A percentile compares a stretch with the other conserved stretches of the same genome.
Evolutionary conservation across 1,139 yeast genomes (phyloP).

Genomic region (Magnusiomyces suaveolens): DNA sequence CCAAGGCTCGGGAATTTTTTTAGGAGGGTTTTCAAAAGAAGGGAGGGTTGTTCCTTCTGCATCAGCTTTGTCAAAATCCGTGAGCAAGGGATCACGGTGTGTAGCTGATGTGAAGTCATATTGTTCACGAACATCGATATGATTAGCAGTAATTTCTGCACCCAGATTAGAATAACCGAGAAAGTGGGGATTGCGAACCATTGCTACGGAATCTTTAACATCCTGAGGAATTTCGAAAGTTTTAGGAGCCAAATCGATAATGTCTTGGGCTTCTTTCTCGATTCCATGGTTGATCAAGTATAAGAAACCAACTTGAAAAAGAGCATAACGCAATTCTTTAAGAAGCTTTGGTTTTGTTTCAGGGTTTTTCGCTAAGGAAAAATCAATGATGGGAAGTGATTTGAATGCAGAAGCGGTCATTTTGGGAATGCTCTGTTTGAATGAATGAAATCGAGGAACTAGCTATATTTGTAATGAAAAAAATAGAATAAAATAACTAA

Average conservation of each 20-base stretch:
- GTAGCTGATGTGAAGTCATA: conserved; percentile 57
- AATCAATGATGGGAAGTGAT: conserved; percentile 28
- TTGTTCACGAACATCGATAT: conserved; percentile 59
- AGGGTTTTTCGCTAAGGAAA: conserved; percentile 30
- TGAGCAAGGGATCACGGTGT: conserved; percentile 25
- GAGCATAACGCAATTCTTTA: conserved; percentile 41
- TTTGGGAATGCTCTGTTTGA: no score
- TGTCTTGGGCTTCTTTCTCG: conserved; percentile 33
- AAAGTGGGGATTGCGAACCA: conserved; percentile 57
- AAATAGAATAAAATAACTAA: no score
- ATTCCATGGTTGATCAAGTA: conserved; percentile 44
- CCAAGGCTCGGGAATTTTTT: conserved; percentile 27
- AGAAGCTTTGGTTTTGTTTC: conserved; percentile 39
- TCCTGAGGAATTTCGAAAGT: conserved; percentile 48
- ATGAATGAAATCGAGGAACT: no score
- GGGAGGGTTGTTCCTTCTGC: conserved; percentile 30
- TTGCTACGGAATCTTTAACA: conserved; percentile 42
- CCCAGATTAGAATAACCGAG: conserved; percentile 59
- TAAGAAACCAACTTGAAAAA: conserved; percentile 54
- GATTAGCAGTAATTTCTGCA: conserved; percentile 53
- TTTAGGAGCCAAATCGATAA: conserved; percentile 39
- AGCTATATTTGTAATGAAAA: no score
- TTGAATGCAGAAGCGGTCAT: conserved; percentile 17
- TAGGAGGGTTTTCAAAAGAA: not conserved
- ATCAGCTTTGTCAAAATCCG: conserved; percentile 27